Evolutionary conservation across 805 yeast genomes (phyloP), one percentile per base, ranked within the genome.

Genomic region (Wickerhamomyces canadensis): DNA sequence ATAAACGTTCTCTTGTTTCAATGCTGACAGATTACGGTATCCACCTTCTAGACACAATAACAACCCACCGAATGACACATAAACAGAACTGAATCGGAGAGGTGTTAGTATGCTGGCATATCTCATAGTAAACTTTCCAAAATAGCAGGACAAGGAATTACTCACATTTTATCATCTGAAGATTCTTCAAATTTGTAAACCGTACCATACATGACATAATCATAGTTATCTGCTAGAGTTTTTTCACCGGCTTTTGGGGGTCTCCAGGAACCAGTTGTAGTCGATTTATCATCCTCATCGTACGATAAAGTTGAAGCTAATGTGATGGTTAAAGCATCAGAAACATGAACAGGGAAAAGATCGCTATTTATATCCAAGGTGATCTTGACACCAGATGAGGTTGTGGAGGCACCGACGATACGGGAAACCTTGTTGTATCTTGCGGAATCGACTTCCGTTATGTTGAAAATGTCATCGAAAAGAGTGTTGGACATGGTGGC

Each of bases 171-270:
- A 44, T 72, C 76, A 47, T 76, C 76, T 30, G 71, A 68, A 44
- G 81, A 76, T 65, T 93, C 98, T 60, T 91, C 96, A 57, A 93
- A 93, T 61, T 91, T 89, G 70, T 93, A 93, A 32, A 93, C 95
- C 6, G 96, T 88, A 37, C 98, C 98, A 60, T 89, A 80, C 98
- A 93, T 91, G 48, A 93, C 98, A 54, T 93, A 93, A 61, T 91
- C 98, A 67, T 88, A 91, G 57, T 93, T 98, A 60, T 91, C 97
- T 48, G 96, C 96, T 53, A 91, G 71, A 6, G 94, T 76, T 55
- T 82, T 76, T 49, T 88, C 96, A 41, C 81, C 84, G 11, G 84
- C 74, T 61, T 75, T 84, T 31, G 96, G 95, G 15, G 70, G 68
- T 55, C 70, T 66, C 71, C 71, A 66, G 17, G 67, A 62, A 43